A percentile compares a stretch with the other conserved stretches of the same genome.
These are phyloP conservation scores for Arthrobotrys pseudoclavata DNA, from an alignment of 2,329 filamentous ascomycete genomes.

Conservation along the genomic window DNA sequence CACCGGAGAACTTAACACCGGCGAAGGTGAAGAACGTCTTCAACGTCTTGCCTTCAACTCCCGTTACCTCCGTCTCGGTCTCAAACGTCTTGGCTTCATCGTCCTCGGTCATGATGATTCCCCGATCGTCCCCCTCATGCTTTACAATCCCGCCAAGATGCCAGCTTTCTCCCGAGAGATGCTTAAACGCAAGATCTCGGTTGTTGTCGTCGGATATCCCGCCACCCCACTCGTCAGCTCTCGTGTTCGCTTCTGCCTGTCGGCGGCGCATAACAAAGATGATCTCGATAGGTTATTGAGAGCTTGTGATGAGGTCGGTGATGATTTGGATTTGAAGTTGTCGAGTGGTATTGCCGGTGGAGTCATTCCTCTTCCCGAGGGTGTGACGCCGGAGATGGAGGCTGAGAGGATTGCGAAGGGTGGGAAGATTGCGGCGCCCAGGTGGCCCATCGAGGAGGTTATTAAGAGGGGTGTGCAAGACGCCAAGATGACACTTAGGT, in stretches of 20 bases:
- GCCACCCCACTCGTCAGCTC: slow-evolving; percentile 96
- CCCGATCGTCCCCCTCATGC: slow-evolving; percentile 91
- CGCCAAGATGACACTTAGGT: slow-evolving; percentile 79
- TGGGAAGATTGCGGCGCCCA: slow-evolving; percentile 74
- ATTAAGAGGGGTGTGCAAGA: slow-evolving; percentile 81
- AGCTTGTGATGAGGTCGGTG: slow-evolving; percentile 92
- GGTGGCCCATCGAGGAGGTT: slow-evolving; percentile 84
- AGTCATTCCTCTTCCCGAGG: slow-evolving; percentile 80
- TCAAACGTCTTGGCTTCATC: slow-evolving; percentile 97
- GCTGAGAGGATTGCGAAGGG: slow-evolving; percentile 73
- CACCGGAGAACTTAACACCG: slow-evolving; percentile 85
- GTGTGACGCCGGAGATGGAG: slow-evolving; percentile 79
- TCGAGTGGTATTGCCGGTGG: slow-evolving; percentile 96
- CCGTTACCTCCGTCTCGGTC: slow-evolving; percentile 93
- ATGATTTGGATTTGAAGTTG: slow-evolving; percentile 94
- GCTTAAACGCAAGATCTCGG: slow-evolving; percentile 96
- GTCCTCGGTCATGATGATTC: slow-evolving; percentile 98
- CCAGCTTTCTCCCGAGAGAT: slow-evolving; percentile 98
- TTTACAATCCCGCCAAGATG: slow-evolving; percentile 99
- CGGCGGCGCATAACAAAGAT: slow-evolving; percentile 96
- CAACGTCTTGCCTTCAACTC: slow-evolving; percentile 98
- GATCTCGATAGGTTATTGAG: slow-evolving; percentile 90
- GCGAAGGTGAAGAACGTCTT: slow-evolving; percentile 93
- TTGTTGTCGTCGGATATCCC: slow-evolving; percentile 96
- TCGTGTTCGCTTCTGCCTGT: slow-evolving; percentile 94